Base-by-base conservation (phyloP, 805 yeast species). In the Lipomyces sp. region DNA sequence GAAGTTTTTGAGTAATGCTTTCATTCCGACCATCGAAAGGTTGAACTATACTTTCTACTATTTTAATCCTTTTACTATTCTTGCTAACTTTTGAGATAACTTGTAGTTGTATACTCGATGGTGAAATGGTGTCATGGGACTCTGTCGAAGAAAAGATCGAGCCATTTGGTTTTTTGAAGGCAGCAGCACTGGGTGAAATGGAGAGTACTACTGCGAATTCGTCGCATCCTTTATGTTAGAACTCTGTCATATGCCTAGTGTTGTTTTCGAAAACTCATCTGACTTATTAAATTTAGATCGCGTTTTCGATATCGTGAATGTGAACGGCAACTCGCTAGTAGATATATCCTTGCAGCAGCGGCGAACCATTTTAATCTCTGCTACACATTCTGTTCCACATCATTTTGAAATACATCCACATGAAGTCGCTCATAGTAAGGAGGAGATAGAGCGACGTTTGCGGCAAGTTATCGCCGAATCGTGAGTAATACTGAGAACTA, bases 71-170 rank as follows among this genome's bases (percentile, higher is more conserved):
- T 22, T 21, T 11, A n/a, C n/a, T n/a, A n/a, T n/a, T n/a, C n/a
- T n/a, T n/a, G n/a, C n/a, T n/a, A n/a, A n/a, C n/a, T n/a, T n/a
- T n/a, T n/a, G n/a, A n/a, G n/a, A n/a, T n/a, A 32, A 47, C n/a
- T 29, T 22, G 22, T 7, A 66, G 58, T 35, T 68, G 75, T 21
- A 74, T 84, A 4, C 62, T 91, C 3, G 98, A 91, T 68, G 97
- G 98, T 0, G 98, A 91, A 67, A 86, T 91, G 91, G 82, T 91
- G 1, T 87, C 95, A 0, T 89, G 80, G 76, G 96, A 90, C 66
- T 78, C 79, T 0, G 50, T 49, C 1, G 46, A 71, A 67, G 40
- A 68, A 73, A 49, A 63, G 1, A 73, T 87, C 3, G 69, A 89
- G 21, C 95, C 96, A 0, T 87, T 87, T 70, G 95, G 95, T 0